These are phyloP conservation scores for Acer yangbiense DNA, from an alignment of 345 rosid genomes.

Conservation along the genomic window DNA sequence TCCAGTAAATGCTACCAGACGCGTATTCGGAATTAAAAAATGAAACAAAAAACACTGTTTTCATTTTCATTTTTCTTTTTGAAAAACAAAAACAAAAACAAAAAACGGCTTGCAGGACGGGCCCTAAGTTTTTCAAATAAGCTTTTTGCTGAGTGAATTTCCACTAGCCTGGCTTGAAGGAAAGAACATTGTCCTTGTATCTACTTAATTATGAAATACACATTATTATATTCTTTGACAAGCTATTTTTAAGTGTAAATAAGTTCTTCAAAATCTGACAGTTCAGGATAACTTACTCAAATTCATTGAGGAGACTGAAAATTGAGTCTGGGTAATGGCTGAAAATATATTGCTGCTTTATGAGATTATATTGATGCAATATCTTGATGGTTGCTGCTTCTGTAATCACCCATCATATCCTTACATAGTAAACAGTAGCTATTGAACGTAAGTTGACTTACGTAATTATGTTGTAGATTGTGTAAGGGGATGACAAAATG, in stretches of 20 bases:
- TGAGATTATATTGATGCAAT: not conserved
- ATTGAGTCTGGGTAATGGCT: not conserved
- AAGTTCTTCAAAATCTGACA: not conserved
- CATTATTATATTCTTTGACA: not conserved
- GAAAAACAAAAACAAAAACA: no score
- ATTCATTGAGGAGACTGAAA: not conserved
- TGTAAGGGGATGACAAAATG: not conserved
- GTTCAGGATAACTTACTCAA: not conserved
- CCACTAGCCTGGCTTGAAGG: no score
- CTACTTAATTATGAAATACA: not conserved
- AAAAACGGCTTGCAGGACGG: no score
- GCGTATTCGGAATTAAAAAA: no score
- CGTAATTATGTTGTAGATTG: not conserved
- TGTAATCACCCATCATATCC: not conserved
- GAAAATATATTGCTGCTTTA: not conserved
- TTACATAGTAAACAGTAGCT: not conserved
- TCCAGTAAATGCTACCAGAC: no score
- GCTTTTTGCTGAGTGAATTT: slow-evolving; percentile 26
- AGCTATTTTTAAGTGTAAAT: not conserved
- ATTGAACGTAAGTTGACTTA: not conserved
- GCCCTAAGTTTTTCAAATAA: slow-evolving; percentile 42
- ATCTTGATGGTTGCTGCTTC: not conserved
- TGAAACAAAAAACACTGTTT: no score
- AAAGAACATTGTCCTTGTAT: not conserved
- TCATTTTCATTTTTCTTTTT: no score